phyloP scores from a whole-genome alignment of 768 basidiomycete species.

The Multifurca ochricompacta region DNA sequence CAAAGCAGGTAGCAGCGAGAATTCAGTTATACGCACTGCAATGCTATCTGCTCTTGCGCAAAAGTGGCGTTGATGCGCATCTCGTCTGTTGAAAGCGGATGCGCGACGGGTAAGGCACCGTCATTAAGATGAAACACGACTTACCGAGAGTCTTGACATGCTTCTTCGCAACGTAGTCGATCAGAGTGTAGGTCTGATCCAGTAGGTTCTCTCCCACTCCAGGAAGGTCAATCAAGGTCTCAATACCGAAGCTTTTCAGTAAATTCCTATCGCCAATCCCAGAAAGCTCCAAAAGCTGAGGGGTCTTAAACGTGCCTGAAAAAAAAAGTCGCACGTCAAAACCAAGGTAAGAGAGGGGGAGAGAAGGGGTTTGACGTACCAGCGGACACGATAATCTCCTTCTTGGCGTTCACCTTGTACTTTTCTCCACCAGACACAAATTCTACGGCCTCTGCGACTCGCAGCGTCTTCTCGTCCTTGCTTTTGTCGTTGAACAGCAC shows the following conservation, averaged over 20 bases:
- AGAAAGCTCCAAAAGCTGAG: slow-evolving; percentile 26
- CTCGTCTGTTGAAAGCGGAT: slow-evolving; percentile 3
- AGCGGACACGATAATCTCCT: slow-evolving; percentile 35
- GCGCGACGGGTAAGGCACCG: neutral
- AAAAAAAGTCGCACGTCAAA: neutral
- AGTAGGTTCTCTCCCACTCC: slow-evolving; percentile 40
- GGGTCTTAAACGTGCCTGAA: slow-evolving; percentile 32
- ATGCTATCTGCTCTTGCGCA: slow-evolving; percentile 4
- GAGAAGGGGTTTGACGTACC: slow-evolving; percentile 7
- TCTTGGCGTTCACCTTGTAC: slow-evolving; percentile 30
- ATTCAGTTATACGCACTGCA: slow-evolving; percentile 1
- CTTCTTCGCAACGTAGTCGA: slow-evolving; percentile 12
- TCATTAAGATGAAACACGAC: neutral
- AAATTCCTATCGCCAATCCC: slow-evolving; percentile 33
- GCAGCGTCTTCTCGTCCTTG: slow-evolving; percentile 1
- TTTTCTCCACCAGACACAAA: slow-evolving; percentile 26
- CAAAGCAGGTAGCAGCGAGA: neutral
- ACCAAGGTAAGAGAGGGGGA: neutral
- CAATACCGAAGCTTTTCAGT: slow-evolving; percentile 29
- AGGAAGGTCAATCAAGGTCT: slow-evolving; percentile 34
- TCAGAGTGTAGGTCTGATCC: slow-evolving; percentile 19
- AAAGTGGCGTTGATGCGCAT: slow-evolving; percentile 14
- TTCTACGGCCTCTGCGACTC: slow-evolving; percentile 29
- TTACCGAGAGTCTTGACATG: slow-evolving; percentile 15
- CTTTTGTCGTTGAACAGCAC: slow-evolving; percentile 5